Evolutionary conservation across 225 moss, liverwort and hornwort genomes (phyloP), one percentile per base, ranked within the genome.

Genomic region (Marchantia polymorpha): DNA sequence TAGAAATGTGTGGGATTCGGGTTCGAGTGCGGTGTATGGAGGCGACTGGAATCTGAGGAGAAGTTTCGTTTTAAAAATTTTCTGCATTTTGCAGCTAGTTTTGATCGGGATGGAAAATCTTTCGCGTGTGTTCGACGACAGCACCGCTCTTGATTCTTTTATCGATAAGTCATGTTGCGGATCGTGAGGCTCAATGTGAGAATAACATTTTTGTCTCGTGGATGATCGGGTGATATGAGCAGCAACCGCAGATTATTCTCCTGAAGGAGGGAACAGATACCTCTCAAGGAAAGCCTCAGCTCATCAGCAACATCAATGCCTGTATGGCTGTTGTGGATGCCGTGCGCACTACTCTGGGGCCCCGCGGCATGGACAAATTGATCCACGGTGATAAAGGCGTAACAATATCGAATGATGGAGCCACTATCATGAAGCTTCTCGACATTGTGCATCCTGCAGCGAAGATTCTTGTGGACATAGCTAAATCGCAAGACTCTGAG

Each of bases 281-380:
- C 26, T 92, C 97, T 19, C 97, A 99, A 88, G 97, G 97, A 46
- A 99, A 99, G 85, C 91, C 97, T 25, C 97, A 99, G 81, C 91
- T 99, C 14, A 95, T 99, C 77, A 99, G 97, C 84, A 99, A 99
- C 83, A 99, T 99, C 89, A 99, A 99, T 89, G 97, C 97, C 0
- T 99, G 97, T 82, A 91, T 99, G 82, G 97, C 97, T 20, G 93
- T 99, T 77, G 97, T 99, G 25, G 97, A 99, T 79, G 94, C 93
- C 19, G 94, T 99, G 77, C 93, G 97, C 55, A 91, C 90, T 25
- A 94, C 97, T 25, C 83, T 99, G 17, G 97, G 97, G 0, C 97
- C 97, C 25, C 90, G 97, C 0, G 97, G 97, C 49, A 99, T 99
- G 97, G 97, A 99, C 86, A 99, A 99, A 85, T 88, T 99, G 64